These are phyloP conservation scores for Leccinum aurantiacum DNA, from an alignment of 768 basidiomycete genomes.

Conservation along the genomic window DNA sequence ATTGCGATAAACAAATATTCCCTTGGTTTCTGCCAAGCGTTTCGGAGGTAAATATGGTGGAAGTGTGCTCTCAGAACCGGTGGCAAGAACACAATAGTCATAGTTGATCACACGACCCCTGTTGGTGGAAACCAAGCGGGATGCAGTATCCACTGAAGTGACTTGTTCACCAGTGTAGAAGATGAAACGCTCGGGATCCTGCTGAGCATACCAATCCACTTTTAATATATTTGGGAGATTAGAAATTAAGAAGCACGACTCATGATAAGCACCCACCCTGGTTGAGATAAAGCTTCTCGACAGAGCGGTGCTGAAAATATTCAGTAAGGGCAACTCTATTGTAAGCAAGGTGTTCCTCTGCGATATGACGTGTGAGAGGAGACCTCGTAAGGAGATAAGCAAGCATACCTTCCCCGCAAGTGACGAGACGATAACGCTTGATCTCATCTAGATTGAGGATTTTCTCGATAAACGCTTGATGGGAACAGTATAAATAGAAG, in stretches of 20 bases:
- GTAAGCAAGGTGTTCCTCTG: neutral
- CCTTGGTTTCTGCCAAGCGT: conserved; percentile 41
- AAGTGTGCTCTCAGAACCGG: conserved; percentile 64
- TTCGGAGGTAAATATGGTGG: conserved; percentile 54
- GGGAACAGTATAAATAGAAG: neutral
- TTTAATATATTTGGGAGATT: conserved; percentile 17
- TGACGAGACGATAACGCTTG: neutral
- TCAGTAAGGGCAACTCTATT: neutral
- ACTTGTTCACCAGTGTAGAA: conserved; percentile 52
- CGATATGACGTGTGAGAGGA: neutral
- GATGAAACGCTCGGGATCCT: conserved; percentile 55
- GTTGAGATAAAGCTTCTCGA: conserved; percentile 50
- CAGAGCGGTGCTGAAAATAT: neutral
- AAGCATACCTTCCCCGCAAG: neutral
- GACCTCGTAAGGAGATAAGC: neutral
- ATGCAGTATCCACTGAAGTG: conserved; percentile 36
- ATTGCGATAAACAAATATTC: conserved; percentile 72
- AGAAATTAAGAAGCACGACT: neutral
- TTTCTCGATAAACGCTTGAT: neutral
- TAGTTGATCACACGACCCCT: conserved; percentile 48
- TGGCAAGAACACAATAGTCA: conserved; percentile 66
- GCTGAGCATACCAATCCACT: conserved; percentile 59
- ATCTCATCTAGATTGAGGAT: neutral
- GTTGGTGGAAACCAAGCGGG: conserved; percentile 47
- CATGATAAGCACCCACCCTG: conserved; percentile 29